Evolutionary conservation across 2,329 filamentous ascomycete genomes (phyloP).

Genomic region (Fusarium circinatum): DNA sequence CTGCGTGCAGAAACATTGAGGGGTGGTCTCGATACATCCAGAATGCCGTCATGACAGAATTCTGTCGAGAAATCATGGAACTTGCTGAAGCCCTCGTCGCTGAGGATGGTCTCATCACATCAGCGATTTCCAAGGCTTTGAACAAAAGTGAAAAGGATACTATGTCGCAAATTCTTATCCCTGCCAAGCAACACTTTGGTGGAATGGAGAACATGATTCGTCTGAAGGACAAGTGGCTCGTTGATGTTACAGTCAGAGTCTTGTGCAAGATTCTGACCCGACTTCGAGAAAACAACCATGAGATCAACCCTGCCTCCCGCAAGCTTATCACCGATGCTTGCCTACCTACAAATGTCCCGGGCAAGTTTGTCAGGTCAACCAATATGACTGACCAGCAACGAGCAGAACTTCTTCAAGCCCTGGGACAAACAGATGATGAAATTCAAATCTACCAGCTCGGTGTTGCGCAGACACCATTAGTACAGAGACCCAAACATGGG

Average conservation of each 20-base stretch:
- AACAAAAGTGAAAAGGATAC: conserved; percentile 51
- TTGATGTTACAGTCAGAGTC: conserved; percentile 82
- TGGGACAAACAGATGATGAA: conserved; percentile 68
- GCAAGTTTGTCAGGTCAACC: conserved; percentile 72
- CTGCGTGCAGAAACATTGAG: conserved; percentile 85
- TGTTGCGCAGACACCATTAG: conserved; percentile 39
- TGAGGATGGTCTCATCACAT: conserved; percentile 84
- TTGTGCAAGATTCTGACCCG: conserved; percentile 85
- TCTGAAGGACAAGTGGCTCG: conserved; percentile 86
- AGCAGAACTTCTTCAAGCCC: conserved; percentile 77
- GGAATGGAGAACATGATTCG: conserved; percentile 89
- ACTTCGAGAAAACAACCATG: conserved; percentile 80
- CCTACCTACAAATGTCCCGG: conserved; percentile 62
- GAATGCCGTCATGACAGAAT: conserved; percentile 85
- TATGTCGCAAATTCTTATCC: conserved; percentile 53
- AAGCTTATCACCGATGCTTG: conserved; percentile 74
- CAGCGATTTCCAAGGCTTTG: conserved; percentile 62
- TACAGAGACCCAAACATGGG: conserved; percentile 46
- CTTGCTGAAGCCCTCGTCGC: conserved; percentile 87
- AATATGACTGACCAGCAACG: conserved; percentile 86
- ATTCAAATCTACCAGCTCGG: conserved; percentile 59
- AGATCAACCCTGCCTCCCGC: conserved; percentile 69
- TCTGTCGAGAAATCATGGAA: conserved; percentile 95
- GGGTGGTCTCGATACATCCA: conserved; percentile 82
- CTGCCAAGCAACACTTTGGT: conserved; percentile 62